These are phyloP conservation scores for Epicoccum sorghinum DNA, from an alignment of 2,329 filamentous ascomycete species.

Conservation along the genomic window DNA sequence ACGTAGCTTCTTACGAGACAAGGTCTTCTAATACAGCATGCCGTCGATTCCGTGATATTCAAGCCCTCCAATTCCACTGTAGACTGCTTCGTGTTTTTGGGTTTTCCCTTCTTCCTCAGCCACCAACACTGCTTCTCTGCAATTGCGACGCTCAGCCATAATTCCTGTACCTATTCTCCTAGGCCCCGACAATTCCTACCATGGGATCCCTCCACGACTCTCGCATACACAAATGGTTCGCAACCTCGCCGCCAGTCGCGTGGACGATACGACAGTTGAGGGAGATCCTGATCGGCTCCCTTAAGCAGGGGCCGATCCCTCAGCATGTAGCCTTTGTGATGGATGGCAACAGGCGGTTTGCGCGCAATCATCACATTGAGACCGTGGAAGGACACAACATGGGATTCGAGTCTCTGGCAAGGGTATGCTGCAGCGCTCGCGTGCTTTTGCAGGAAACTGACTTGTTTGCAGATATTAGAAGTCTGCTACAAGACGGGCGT, in stretches of 20 bases:
- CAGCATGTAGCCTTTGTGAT: conserved; percentile 99
- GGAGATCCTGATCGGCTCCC: conserved; percentile 83
- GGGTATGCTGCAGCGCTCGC: conserved; percentile 59
- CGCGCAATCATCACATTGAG: conserved; percentile 87
- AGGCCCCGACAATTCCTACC: conserved; percentile 12
- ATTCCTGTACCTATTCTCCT: conserved; percentile 17
- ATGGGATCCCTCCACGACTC: conserved; percentile 63
- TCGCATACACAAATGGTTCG: conserved; percentile 73
- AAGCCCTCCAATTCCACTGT: conserved; percentile 6
- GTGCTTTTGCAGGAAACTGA: background rate
- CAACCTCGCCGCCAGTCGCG: conserved; percentile 89
- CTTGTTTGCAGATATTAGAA: conserved; percentile 72
- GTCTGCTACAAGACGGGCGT: conserved; percentile 98
- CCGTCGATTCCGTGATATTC: conserved; percentile 29
- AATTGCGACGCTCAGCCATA: conserved; percentile 17
- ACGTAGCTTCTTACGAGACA: conserved; percentile 33
- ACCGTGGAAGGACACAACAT: conserved; percentile 95
- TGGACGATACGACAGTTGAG: conserved; percentile 81
- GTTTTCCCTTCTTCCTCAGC: background rate
- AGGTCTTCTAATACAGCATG: conserved; percentile 37
- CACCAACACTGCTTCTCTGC: background rate
- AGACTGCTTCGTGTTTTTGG: background rate
- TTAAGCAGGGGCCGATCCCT: conserved; percentile 89
- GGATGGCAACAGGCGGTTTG: conserved; percentile 96
- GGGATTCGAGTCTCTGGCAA: conserved; percentile 92